phyloP scores from a whole-genome alignment of 805 yeast genomes.

The Limtongia smithiae region DNA sequence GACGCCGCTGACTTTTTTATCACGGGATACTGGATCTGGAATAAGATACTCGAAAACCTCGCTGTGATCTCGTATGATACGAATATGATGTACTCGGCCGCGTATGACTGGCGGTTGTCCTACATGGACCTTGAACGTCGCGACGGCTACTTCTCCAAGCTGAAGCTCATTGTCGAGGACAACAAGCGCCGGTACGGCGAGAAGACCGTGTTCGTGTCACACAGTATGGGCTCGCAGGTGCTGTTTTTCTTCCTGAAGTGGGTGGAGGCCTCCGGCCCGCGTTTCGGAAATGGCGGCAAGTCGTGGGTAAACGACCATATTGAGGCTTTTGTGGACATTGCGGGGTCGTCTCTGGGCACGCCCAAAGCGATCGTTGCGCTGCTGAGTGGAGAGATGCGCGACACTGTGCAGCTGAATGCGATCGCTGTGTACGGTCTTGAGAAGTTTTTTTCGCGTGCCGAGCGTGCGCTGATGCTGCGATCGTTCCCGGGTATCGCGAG shows the following conservation, averaged over 20 bases:
- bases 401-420: constrained; percentile 89
- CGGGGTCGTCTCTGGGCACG: constrained; percentile 89
- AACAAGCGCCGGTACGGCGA: constrained; percentile 50
- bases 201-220: constrained; percentile 77
- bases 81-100: constrained; percentile 81
- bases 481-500: constrained; percentile 93
- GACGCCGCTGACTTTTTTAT: constrained; percentile 95
- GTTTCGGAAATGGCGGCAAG: constrained; percentile 87
- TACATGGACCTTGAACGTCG: constrained; percentile 83
- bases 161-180: constrained; percentile 71
- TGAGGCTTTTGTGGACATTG: constrained; percentile 76
- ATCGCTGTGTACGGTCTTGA: constrained; percentile 92
- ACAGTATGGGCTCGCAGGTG: constrained; percentile 96
- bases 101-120: constrained; percentile 95
- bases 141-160: constrained; percentile 76
- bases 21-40: constrained; percentile 99
- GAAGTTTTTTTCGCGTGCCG: constrained; percentile 84
- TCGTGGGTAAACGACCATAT: constrained; percentile 83
- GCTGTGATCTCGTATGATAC: constrained; percentile 95
- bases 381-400: constrained; percentile 97
- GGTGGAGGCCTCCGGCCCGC: constrained; percentile 85
- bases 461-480: constrained; percentile 78
- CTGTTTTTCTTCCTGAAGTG: constrained; percentile 86
- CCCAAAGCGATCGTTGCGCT: constrained; percentile 91
- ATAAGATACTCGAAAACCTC: constrained; percentile 86